Evolutionary conservation across 768 basidiomycete genomes (phyloP).

Genomic region (Lyophyllum atratum): DNA sequence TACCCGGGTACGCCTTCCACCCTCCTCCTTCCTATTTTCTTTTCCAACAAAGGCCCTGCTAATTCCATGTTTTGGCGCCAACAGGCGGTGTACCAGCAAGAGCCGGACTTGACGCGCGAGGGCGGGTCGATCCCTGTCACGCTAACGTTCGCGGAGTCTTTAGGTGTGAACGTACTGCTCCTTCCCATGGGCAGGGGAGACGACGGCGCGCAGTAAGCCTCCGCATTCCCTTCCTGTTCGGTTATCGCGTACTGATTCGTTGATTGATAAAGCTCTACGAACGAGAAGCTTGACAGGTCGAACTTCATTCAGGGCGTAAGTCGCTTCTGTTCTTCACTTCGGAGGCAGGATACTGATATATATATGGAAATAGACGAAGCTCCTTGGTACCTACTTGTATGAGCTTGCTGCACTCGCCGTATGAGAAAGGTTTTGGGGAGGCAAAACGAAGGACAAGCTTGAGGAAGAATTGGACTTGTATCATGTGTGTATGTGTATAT

Average conservation of each 20-base stretch:
- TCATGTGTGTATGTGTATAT: too few relatives aligned
- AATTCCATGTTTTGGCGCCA: neutral
- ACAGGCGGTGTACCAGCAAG: constrained; percentile 64
- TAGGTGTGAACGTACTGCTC: constrained; percentile 84
- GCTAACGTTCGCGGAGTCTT: constrained; percentile 86
- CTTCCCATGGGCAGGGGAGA: constrained; percentile 94
- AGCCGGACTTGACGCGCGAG: constrained; percentile 85
- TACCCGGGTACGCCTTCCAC: constrained; percentile 57
- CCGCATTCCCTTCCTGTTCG: neutral
- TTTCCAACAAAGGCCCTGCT: neutral
- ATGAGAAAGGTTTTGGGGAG: too few relatives aligned
- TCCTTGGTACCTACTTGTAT: constrained; percentile 81
- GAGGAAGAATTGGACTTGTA: too few relatives aligned
- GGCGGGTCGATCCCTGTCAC: constrained; percentile 96
- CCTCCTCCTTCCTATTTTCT: too few relatives aligned
- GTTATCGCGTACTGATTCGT: neutral
- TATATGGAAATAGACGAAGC: constrained; percentile 51
- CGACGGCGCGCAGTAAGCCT: constrained; percentile 87
- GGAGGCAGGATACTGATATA: neutral
- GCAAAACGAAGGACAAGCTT: too few relatives aligned
- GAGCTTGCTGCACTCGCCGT: constrained; percentile 56
- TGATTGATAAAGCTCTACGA: constrained; percentile 64
- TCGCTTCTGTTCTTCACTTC: constrained; percentile 2
- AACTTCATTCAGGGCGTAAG: constrained; percentile 89
- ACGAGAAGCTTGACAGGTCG: constrained; percentile 90